Evolutionary conservation across 805 yeast species (phyloP), one percentile per base, ranked within the genome.

Genomic region (Clavispora carvajalis): DNA sequence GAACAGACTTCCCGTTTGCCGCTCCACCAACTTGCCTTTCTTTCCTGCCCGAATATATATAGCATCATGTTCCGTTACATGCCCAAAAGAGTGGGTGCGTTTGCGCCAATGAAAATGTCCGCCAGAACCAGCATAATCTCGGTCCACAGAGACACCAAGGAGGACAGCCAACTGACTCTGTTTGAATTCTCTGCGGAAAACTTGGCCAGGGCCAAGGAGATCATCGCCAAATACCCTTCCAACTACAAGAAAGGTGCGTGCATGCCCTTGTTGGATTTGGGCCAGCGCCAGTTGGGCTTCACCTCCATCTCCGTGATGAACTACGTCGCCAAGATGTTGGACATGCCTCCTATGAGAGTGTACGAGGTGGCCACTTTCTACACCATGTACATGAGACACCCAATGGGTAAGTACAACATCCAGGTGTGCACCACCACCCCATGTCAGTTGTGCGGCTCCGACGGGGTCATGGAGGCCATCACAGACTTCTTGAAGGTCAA

Each of bases 311-410:
- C 87, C 24, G 93, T 85, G 48, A 86, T 86, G 95, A 85, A 86
- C 69, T 83, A 87, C 59, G 95, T 86, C 37, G 95, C 95, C 39
- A 79, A 82, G 62, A 55, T 82, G 57, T 73, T 85, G 54, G 91
- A 85, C 55, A 83, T 87, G 81, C 95, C 95, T 22, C 95, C 95
- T 44, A 86, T 86, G 95, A 78, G 95, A 67, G 95, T 86, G 22
- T 86, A 86, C 63, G 95, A 86, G 62, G 95, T 86, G 48, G 95
- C 95, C 23, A 84, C 95, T 31, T 86, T 86, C 69, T 86, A 86
- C 67, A 86, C 95, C 52, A 87, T 86, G 95, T 86, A 81, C 70
- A 84, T 84, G 67, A 78, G 93, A 62, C 72, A 76, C 49, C 95
- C 95, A 37, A 80, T 87, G 76, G 95, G 95, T 45, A 85, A 85